Conservation (phyloP, 495 filamentous ascomycete genomes). For the Podospora tetraspora region DNA sequence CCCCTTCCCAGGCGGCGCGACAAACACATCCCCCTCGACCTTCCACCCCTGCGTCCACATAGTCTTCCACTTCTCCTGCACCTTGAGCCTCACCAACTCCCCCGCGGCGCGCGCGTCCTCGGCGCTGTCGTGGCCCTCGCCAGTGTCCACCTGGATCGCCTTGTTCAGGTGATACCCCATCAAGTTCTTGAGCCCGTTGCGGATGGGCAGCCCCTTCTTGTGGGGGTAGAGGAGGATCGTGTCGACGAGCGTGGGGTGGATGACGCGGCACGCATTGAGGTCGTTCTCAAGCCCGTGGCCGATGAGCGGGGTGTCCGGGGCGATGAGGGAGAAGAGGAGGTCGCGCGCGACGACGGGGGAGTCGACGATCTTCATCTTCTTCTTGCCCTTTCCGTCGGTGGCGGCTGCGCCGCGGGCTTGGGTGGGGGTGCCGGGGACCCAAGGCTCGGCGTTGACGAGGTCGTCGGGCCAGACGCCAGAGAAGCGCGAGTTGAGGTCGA, state of each 20-base stretch:
- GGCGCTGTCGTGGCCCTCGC: constrained; percentile 71
- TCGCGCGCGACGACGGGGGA: constrained; percentile 66
- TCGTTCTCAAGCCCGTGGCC: constrained; percentile 97
- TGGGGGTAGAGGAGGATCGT: constrained; percentile 82
- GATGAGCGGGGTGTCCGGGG: constrained; percentile 72
- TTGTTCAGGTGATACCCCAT: constrained; percentile 58
- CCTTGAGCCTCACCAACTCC: constrained; percentile 67
- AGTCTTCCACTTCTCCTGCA: constrained; percentile 58
- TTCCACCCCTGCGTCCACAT: constrained; percentile 62
- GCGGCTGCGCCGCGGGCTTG: neutral
- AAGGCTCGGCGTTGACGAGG: constrained; percentile 59
- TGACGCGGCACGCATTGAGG: constrained; percentile 72
- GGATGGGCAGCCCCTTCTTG: constrained; percentile 63
- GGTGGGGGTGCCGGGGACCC: constrained; percentile 22
- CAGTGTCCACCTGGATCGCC: constrained; percentile 67
- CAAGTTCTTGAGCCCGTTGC: constrained; percentile 68
- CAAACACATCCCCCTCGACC: constrained; percentile 39
- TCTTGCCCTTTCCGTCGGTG: constrained; percentile 13
- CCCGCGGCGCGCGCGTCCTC: constrained; percentile 88
- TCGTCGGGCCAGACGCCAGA: constrained; percentile 78
- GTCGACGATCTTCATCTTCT: constrained; percentile 58
- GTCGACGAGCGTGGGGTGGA: constrained; percentile 82
- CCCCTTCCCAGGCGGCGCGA: neutral
- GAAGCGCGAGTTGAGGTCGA: constrained; percentile 87
- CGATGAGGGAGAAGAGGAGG: constrained; percentile 64